A percentile compares a stretch with the other conserved stretches of the same genome.
Evolutionary conservation across 1,284 basidiomycete genomes (phyloP).

Genomic region (Meira nashicola): DNA sequence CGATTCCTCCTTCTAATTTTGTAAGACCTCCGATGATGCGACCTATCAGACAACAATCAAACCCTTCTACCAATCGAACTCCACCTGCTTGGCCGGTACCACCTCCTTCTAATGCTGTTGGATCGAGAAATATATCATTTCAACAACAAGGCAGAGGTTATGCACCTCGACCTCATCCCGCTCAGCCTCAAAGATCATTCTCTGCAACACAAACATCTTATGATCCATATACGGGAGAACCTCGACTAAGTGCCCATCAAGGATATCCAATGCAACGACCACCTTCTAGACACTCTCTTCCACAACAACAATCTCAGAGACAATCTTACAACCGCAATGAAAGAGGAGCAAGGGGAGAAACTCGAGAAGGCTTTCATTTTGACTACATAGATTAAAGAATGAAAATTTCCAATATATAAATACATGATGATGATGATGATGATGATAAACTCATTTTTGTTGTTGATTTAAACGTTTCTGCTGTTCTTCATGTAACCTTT

Average conservation of each 20-base stretch:
- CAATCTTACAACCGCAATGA: neutral
- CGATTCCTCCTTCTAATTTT: neutral
- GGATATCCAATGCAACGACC: neutral
- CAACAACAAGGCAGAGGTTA: too few species aligned
- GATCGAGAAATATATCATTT: too few species aligned
- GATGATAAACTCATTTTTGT: too few species aligned
- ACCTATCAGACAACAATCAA: neutral
- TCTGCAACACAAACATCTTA: neutral
- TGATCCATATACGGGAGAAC: slow-evolving; percentile 10
- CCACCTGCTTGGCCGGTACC: neutral
- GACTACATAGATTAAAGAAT: slow-evolving; percentile 11
- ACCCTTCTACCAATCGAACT: neutral
- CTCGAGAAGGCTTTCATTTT: slow-evolving; percentile 8
- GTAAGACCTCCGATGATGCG: neutral
- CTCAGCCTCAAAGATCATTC: neutral
- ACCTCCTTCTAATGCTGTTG: too few species aligned
- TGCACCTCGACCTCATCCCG: too few species aligned
- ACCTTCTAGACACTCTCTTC: neutral
- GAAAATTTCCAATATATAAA: neutral
- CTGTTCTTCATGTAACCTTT: slow-evolving; percentile 12
- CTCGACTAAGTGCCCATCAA: neutral
- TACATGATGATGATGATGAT: too few species aligned
- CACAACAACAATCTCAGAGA: neutral
- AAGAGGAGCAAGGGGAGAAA: neutral
- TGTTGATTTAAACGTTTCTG: neutral